These are phyloP conservation scores for Exsudoporus floridanus DNA, from an alignment of 1,284 basidiomycete genomes.

Conservation along the genomic window DNA sequence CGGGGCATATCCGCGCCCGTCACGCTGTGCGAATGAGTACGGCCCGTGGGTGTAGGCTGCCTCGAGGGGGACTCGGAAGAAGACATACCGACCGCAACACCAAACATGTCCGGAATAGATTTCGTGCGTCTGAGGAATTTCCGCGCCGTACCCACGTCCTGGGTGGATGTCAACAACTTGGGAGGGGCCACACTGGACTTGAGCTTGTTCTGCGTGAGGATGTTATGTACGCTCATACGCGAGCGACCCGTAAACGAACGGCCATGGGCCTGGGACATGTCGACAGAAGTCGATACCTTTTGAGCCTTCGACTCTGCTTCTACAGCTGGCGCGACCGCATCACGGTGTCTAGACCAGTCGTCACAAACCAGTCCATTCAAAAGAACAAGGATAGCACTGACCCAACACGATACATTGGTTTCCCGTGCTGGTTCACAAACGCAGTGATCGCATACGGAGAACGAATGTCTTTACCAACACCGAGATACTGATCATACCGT, in stretches of 20 bases:
- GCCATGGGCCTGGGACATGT: conserved; percentile 20
- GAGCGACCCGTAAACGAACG: conserved; percentile 42
- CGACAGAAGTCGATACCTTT: conserved; percentile 33
- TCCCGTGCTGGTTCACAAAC: conserved; percentile 75
- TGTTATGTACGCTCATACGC: conserved; percentile 66
- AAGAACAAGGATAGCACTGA: conserved; percentile 38
- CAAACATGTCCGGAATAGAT: conserved; percentile 64
- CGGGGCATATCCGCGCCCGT: conserved; percentile 65
- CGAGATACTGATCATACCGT: conserved; percentile 63
- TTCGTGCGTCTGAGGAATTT: conserved; percentile 56
- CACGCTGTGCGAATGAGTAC: conserved; percentile 75
- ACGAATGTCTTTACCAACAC: conserved; percentile 62
- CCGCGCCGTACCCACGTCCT: conserved; percentile 24
- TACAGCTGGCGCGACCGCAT: conserved; percentile 51
- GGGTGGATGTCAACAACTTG: conserved; percentile 12
- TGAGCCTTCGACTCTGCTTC: conserved; percentile 36
- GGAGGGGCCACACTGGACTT: conserved; percentile 35
- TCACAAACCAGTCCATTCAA: conserved; percentile 4
- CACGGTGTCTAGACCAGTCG: conserved; percentile 46
- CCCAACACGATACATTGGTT: conserved; percentile 72
- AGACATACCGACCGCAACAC: conserved; percentile 28
- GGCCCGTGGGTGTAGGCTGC: conserved; percentile 43
- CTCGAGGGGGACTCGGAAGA: conserved; percentile 23
- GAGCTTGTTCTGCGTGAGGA: conserved; percentile 54
- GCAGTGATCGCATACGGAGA: conserved; percentile 78